Conservation (phyloP, 73 alveolate genomes). For the Loxodes magnus region DNA sequence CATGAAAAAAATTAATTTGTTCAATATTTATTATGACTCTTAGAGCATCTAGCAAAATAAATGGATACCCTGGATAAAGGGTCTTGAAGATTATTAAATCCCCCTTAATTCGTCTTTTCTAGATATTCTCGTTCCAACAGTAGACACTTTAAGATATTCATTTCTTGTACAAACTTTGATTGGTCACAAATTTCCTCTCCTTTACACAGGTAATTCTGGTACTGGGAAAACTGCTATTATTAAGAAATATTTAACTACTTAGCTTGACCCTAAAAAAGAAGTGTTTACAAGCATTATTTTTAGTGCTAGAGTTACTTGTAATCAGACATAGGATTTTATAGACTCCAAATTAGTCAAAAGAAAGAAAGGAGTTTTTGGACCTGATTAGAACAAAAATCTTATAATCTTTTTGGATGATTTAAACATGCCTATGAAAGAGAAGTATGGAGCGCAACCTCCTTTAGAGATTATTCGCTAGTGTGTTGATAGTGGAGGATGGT, state of each 20-base stretch:
- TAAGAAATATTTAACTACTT: constrained; percentile 64
- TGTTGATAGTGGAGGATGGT: constrained; percentile 96
- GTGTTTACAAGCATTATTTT: constrained; percentile 81
- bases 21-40: constrained; percentile 91
- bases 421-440: constrained; percentile 88
- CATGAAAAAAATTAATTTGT: too few relatives aligned
- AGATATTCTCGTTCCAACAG: constrained; percentile 91
- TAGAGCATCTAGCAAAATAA: constrained; percentile 80
- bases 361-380: constrained; percentile 42
- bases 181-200: constrained; percentile 58
- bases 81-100: too few relatives aligned
- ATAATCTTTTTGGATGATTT: constrained; percentile 86
- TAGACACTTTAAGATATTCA: constrained; percentile 75
- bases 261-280: constrained; percentile 50
- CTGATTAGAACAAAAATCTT: constrained; percentile 46
- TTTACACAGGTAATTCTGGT: constrained; percentile 95
- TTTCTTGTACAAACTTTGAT: constrained; percentile 72
- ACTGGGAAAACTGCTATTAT: constrained; percentile 91
- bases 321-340: constrained; percentile 49
- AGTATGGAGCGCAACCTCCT: constrained; percentile 87
- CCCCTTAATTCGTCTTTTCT: too few relatives aligned
- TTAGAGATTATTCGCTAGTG: constrained; percentile 76
- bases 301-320: constrained; percentile 79
- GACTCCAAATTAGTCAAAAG: constrained; percentile 54
- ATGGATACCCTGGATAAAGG: too few relatives aligned